Evolutionary conservation across 176 grass and related monocot genomes (phyloP).

Genomic region (Oryza nivara): DNA sequence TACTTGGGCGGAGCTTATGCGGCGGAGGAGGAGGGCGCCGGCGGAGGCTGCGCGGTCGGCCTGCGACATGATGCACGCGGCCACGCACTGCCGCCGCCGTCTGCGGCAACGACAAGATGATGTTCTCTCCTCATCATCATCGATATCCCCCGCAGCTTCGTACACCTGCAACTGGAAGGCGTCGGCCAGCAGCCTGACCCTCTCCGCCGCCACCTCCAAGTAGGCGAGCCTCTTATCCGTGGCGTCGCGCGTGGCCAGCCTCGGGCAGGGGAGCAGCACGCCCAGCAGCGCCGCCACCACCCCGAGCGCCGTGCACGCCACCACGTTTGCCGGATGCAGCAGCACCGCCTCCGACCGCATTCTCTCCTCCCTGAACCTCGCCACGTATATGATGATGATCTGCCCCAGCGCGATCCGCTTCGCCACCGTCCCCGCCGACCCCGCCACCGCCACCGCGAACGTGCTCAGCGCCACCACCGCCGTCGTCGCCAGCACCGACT

Average conservation of each 20-base stretch:
- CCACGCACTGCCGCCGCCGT: constrained; percentile 42
- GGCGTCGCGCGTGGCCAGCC: constrained; percentile 62
- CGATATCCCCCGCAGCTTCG: too few species aligned
- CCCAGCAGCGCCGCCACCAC: constrained; percentile 61
- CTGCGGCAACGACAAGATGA: not conserved
- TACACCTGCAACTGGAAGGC: constrained; percentile 27
- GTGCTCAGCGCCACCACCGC: constrained; percentile 57
- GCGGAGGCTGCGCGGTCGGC: constrained; percentile 33
- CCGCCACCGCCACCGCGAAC: constrained; percentile 60
- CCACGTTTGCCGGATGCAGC: constrained; percentile 63
- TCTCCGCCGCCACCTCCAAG: constrained; percentile 54
- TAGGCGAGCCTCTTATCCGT: constrained; percentile 52
- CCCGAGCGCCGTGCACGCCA: constrained; percentile 68
- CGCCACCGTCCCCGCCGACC: constrained; percentile 43
- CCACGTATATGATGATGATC: constrained; percentile 76
- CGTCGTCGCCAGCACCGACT: constrained; percentile 44
- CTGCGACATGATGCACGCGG: constrained; percentile 50
- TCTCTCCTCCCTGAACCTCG: constrained; percentile 40
- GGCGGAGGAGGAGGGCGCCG: constrained; percentile 40
- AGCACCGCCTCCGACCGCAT: constrained; percentile 11
- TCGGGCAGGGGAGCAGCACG: constrained; percentile 63
- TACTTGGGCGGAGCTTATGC: constrained; percentile 60
- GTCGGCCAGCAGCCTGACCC: constrained; percentile 60
- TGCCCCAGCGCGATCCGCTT: constrained; percentile 88
- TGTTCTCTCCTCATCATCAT: too few species aligned